Conservation (phyloP, 2,329 filamentous ascomycete genomes). For the Xylariaceae sp. region DNA sequence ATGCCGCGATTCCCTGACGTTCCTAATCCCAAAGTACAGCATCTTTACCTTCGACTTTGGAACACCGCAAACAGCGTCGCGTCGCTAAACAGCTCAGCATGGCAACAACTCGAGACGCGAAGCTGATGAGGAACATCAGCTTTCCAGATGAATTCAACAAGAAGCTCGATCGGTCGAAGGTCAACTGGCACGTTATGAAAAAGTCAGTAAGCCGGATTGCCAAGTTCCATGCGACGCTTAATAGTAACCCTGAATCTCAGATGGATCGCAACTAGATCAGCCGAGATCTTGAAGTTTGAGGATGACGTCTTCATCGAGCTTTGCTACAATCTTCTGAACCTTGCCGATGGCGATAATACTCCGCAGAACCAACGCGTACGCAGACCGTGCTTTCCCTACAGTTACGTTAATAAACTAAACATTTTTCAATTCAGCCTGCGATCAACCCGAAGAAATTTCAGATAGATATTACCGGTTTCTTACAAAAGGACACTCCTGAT, state of each 20-base stretch:
- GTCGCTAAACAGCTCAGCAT: constrained; percentile 37
- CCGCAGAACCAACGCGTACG: background rate
- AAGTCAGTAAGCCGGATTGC: constrained; percentile 56
- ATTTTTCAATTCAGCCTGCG: constrained; percentile 63
- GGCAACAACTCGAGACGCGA: constrained; percentile 82
- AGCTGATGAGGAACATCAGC: constrained; percentile 85
- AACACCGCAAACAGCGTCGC: too few species aligned
- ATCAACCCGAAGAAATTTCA: constrained; percentile 70
- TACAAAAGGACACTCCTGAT: constrained; percentile 81
- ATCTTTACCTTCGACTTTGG: too few species aligned
- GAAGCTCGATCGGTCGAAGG: constrained; percentile 96
- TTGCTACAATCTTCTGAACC: constrained; percentile 64
- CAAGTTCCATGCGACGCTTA: background rate
- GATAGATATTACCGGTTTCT: constrained; percentile 89
- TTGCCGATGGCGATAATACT: background rate
- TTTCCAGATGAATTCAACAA: constrained; percentile 90
- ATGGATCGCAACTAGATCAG: constrained; percentile 90
- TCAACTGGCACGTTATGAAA: constrained; percentile 97
- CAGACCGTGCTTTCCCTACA: background rate
- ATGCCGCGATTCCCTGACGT: too few species aligned
- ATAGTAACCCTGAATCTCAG: constrained; percentile 41
- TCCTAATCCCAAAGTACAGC: too few species aligned
- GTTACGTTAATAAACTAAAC: too few species aligned
- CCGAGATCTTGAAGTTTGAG: constrained; percentile 82
- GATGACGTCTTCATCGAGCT: constrained; percentile 96